phyloP scores from a whole-genome alignment of 257 asterid genomes.

The Gentiana straminea region DNA sequence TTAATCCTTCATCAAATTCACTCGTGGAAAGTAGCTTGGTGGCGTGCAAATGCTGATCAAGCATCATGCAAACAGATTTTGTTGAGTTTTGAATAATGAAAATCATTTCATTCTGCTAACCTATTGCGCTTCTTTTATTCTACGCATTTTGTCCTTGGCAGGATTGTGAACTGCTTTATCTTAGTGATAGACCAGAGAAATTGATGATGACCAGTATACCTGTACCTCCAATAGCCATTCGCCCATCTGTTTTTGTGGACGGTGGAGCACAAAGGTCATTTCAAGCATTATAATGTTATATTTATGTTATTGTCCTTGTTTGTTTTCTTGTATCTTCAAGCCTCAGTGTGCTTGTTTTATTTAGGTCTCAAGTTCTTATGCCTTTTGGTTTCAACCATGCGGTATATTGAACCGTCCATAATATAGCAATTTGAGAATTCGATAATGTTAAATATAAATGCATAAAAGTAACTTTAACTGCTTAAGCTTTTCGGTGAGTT shows the following conservation, averaged over 20 bases:
- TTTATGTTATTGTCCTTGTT: background rate
- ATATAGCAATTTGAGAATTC: no score
- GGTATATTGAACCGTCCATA: no score
- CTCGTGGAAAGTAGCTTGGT: no score
- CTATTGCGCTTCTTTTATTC: background rate
- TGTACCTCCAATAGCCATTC: conserved; percentile 84
- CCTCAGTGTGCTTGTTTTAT: background rate
- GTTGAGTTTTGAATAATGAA: no score
- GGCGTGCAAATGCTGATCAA: no score
- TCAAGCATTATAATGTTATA: background rate
- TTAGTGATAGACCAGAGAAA: conserved; percentile 79
- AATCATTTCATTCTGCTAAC: background rate
- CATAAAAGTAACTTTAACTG: no score
- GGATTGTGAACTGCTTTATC: conserved; percentile 92
- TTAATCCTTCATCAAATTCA: no score
- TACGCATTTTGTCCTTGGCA: conserved; percentile 14
- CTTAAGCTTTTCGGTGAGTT: no score
- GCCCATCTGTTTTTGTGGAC: conserved; percentile 91
- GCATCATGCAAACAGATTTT: no score
- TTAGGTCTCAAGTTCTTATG: background rate
- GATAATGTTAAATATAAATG: no score
- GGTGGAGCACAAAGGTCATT: conserved; percentile 72
- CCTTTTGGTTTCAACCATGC: background rate
- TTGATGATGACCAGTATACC: conserved; percentile 61
- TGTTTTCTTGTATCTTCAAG: background rate